phyloP scores from a whole-genome alignment of 768 basidiomycete species.

The Gloeostereum incarnatum region DNA sequence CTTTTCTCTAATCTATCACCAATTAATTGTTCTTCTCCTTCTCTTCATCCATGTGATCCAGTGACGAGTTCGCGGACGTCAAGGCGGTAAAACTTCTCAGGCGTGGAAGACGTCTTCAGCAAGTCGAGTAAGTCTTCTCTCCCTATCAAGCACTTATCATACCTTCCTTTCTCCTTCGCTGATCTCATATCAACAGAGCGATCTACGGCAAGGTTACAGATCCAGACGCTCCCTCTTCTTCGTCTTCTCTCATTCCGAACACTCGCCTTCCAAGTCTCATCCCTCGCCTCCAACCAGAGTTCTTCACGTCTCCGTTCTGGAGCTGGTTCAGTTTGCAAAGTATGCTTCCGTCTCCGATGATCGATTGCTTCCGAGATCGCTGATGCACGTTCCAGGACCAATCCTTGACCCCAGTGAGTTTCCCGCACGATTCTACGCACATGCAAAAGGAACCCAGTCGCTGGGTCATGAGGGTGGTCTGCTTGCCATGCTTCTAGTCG shows the following conservation, averaged over 20 bases:
- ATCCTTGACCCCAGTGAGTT: slow-evolving; percentile 80
- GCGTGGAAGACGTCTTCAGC: slow-evolving; percentile 71
- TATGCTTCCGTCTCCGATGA: slow-evolving; percentile 23
- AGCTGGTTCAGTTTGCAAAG: slow-evolving; percentile 78
- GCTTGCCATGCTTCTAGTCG: slow-evolving; percentile 70
- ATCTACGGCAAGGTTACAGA: slow-evolving; percentile 67
- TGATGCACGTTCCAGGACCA: slow-evolving; percentile 51
- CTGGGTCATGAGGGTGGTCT: slow-evolving; percentile 71
- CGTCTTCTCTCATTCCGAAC: slow-evolving; percentile 19
- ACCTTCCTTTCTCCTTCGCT: slow-evolving; percentile 5
- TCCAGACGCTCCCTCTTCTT: slow-evolving; percentile 24
- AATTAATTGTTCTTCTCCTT: slow-evolving; percentile 4
- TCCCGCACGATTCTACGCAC: slow-evolving; percentile 58
- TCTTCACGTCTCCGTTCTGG: slow-evolving; percentile 84
- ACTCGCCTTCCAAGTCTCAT: slow-evolving; percentile 45
- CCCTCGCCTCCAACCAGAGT: slow-evolving; percentile 65
- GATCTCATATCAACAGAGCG: slow-evolving; percentile 34
- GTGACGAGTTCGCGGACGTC: slow-evolving; percentile 87
- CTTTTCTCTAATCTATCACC: too few species aligned
- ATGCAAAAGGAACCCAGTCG: slow-evolving; percentile 47
- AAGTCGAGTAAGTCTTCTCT: slow-evolving; percentile 60
- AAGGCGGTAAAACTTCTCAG: slow-evolving; percentile 83
- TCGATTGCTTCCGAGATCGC: slow-evolving; percentile 6
- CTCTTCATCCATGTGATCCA: slow-evolving; percentile 20
- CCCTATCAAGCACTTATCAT: slow-evolving; percentile 1